Base-by-base conservation (phyloP, 1,284 basidiomycete genomes). In the Veloboletus limbatus region DNA sequence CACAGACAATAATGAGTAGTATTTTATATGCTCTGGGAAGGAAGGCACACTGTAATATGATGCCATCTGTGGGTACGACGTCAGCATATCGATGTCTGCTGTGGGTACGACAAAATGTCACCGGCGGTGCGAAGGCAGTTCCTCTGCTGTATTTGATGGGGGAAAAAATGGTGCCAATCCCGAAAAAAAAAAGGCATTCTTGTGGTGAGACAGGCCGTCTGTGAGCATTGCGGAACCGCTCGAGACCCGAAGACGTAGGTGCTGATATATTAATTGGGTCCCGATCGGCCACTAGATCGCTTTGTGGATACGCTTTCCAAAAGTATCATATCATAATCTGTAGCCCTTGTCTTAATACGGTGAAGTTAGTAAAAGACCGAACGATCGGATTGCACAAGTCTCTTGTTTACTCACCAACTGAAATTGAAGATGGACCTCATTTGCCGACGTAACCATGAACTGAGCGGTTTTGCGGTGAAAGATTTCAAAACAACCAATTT, bases 1-100 rank as follows among this genome's bases (percentile, higher is more conserved):
- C 9, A n/a, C 36, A 32, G 22, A 11, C 14, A 40, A 28, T 4
- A 21, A 6, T 8, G 1, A n/a, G 17, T 25, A 21, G 11, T 14
- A 7, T 36, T 47, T 56, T 54, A 55, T 45, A 43, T 44, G 13
- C 14, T 40, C 16, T 14, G 10, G 28, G 30, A 51, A 21, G 21
- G 11, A 27, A 7, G 35, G 20, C 13, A 28, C 40, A 40, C 41
- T 21, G 38, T 39, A 34, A 16, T 30, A 31, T 33, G 41, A 18
- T 9, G 14, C 18, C 21, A 39, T 22, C 16, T 36, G 18, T 20
- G 14, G 24, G 22, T 14, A 33, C 6, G 17, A 34, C n/a, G 22
- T 35, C 21, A 39, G 37, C 14, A 31, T 17, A 34, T 33, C 37
- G 48, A 39, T 11, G 18, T 20, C 13, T 21, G 8, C n/a, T 32